Base-by-base conservation (phyloP, 2,329 filamentous ascomycete species). In the Hymenoscyphus occultus region DNA sequence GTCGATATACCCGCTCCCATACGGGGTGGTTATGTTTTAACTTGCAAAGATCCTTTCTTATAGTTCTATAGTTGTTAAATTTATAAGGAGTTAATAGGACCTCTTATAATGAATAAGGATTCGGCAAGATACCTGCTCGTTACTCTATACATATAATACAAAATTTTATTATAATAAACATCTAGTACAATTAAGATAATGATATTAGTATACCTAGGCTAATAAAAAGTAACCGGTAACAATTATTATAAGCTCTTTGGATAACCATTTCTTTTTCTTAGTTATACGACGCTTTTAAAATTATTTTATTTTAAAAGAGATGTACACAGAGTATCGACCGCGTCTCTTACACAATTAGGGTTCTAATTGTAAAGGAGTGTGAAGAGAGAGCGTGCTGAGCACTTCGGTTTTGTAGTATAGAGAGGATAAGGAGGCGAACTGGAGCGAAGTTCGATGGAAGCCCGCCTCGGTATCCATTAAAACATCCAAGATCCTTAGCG, bases 61-160 rank as follows among this genome's bases (percentile, higher is more conserved):
- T 28, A 75, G 73, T 0, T 78, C 80, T 60, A 80, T 80, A 65
- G 74, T 78, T n/a, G 77, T 71, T 56, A 79, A 83, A 69, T 84
- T 84, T 70, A 73, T 73, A 6, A 73, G 69, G 1, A 75, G 79
- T 28, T 2, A 3, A 28, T 28, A 3, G 78, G 74, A 1, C 78
- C 85, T 39, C 82, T 81, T 0, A 74, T 79, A 5, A 69, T 85
- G 65, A 81, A 83, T 69, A 74, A 79, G 64, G 84, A 86, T 69
- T 81, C 28, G 28, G 28, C 3, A 28, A 28, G 28, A 28, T 28
- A 3, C 28, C 28, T 28, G 28, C 2, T 28, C 28, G 28, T 28
- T 28, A 28, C 28, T 28, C 28, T 2, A 2, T 28, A 28, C 28
- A 28, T 28, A 28, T 28, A 28, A 28, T 28, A 28, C 28, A 28